Base-by-base conservation (phyloP, 2,329 filamentous ascomycete genomes). In the Pyrenochaeta sp. region DNA sequence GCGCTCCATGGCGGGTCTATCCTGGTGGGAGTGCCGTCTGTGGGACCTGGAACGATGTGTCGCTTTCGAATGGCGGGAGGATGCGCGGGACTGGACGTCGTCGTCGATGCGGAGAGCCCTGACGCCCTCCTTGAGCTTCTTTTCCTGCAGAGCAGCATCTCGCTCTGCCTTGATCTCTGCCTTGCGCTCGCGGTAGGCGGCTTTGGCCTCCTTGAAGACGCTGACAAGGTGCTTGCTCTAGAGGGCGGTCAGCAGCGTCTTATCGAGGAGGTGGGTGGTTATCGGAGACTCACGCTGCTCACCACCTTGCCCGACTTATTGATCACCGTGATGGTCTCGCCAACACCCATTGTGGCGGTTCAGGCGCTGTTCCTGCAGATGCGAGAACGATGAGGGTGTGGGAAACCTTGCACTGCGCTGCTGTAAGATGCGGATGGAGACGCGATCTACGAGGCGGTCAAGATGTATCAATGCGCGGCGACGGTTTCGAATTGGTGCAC, bases 261-360 rank as follows among this genome's bases (percentile, higher is more conserved):
- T 55, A 55, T 62, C 57, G 13, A 13, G 5, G 58, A 39, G 10
- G 49, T 37, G n/a, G 43, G 9, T 28, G 24, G 42, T 52, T 53
- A 53, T 59, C 59, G 54, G 63, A 40, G 61, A 83, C 90, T 77
- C 84, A 93, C 92, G 58, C 90, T 95, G 83, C 89, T 93, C 69
- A 97, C 91, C 50, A 96, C 89, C 80, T 96, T 96, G 71, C 92
- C 92, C 56, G 92, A 95, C 77, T 87, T 93, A 82, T 96, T 95
- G 79, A 96, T 90, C 72, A 96, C 91, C 66, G 92, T 93, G 67
- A 97, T 88, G 49, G 91, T 94, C 79, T 96, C 90, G 62, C 85
- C 83, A 32, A 86, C 65, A 24, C 72, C 74, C 74, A 77, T 77
- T 49, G 59, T 62, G 68, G 50, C 57, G 59, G 54, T 50, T 54